Base-by-base conservation (phyloP, 1,284 basidiomycete species). In the Vanrija sp. region DNA sequence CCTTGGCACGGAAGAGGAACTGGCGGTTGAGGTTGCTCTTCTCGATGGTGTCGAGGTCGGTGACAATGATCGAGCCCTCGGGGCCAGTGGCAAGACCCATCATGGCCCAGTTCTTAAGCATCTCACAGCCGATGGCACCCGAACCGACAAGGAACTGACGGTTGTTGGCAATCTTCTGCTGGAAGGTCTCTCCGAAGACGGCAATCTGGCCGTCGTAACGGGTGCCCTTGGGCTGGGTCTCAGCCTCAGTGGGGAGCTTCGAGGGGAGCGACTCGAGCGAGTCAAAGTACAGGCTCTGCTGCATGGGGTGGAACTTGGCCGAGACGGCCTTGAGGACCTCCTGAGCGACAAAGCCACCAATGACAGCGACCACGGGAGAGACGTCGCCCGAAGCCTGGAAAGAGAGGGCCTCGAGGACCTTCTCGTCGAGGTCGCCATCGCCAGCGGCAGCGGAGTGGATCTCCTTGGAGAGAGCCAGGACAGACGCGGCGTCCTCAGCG, bases 21-120 rank as follows among this genome's bases (percentile, higher is more conserved):
- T 99, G 96, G 55, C 96, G 82, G 78, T 99, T 99, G 58, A 99
- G 77, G 75, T 99, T 99, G 68, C 88, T 92, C 84, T 98, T 99
- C 80, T 99, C 96, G 71, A 99, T 99, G 25, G 94, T 97, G 77
- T 99, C 96, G 69, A 98, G 79, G 75, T 99, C 96, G 15, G 96
- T 98, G 49, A 99, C 92, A 68, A 94, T 86, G 58, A 99, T 92
- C 51, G 83, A 78, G 20, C 92, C 96, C 49, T 86, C 79, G 15
- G 84, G 80, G 3, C 89, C 91, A 39, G 87, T 83, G 14, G 84
- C 95, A 45, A 99, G 80, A 62, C 96, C 96, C 84, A 99, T 97
- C 92, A 99, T 93, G 66, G 89, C 88, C 96, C 96, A 99, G 77
- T 99, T 99, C 82, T 99, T 99, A 69, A 99, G 79, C 96, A 98